Evolutionary conservation across 2,329 filamentous ascomycete species (phyloP).

Genomic region (Scedosporium apiospermum): DNA sequence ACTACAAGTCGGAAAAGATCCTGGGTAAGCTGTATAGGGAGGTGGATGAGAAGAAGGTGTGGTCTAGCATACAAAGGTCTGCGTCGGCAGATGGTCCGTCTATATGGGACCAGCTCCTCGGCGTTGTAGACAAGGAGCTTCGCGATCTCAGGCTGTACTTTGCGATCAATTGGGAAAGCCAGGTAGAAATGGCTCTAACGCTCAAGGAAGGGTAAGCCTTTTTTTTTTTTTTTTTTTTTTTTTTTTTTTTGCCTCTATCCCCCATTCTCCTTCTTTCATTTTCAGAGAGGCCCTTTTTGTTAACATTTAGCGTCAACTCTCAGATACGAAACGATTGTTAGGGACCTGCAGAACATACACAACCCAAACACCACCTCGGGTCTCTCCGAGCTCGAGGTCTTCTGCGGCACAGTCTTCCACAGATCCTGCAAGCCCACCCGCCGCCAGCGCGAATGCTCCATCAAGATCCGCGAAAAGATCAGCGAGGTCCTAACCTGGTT

Average conservation of each 20-base stretch:
- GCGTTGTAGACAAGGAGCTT: slow-evolving; percentile 13
- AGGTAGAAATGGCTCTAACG: slow-evolving; percentile 27
- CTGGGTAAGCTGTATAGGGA: slow-evolving; percentile 62
- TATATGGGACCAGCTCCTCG: slow-evolving; percentile 34
- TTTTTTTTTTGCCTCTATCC: not conserved
- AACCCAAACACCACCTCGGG: slow-evolving; percentile 27
- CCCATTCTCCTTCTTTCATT: not conserved
- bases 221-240: not conserved
- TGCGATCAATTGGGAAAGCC: slow-evolving; percentile 23
- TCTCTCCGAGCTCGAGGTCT: slow-evolving; percentile 42
- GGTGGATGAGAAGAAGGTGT: slow-evolving; percentile 64
- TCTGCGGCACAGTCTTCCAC: slow-evolving; percentile 46
- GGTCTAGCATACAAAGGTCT: slow-evolving; percentile 35
- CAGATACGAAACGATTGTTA: slow-evolving; percentile 13
- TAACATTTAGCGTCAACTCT: not conserved
- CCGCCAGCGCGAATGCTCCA: slow-evolving; percentile 41
- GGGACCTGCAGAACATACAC: slow-evolving; percentile 17
- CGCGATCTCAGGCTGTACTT: slow-evolving; percentile 10
- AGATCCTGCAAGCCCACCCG: slow-evolving; percentile 36
- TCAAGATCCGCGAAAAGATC: slow-evolving; percentile 42
- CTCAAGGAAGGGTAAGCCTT: slow-evolving; percentile 35
- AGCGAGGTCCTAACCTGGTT: slow-evolving; percentile 34
- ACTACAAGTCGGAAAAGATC: slow-evolving; percentile 59
- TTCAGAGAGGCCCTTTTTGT: not conserved
- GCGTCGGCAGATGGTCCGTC: slow-evolving; percentile 18